Percentiles rank a stretch among this genome's conserved stretches.
These are phyloP conservation scores for Kernera saxatilis DNA, from an alignment of 345 rosid genomes.

Conservation along the genomic window DNA sequence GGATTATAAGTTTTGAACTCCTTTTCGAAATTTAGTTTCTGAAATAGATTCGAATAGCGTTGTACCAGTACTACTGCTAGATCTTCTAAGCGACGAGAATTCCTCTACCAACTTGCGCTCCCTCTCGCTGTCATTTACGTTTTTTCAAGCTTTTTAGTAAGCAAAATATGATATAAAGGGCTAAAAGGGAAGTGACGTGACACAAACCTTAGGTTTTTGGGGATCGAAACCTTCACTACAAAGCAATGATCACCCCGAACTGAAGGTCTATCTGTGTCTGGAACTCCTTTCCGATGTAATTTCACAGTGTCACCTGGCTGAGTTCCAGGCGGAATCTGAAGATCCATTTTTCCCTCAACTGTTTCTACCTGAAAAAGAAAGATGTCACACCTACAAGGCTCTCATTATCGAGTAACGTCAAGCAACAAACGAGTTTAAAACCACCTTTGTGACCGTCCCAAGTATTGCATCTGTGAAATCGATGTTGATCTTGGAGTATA, in stretches of 20 bases:
- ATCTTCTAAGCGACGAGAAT: slow-evolving; percentile 49
- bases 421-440: not conserved
- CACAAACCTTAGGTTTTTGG: slow-evolving; percentile 61
- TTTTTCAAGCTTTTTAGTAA: not conserved
- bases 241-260: slow-evolving; percentile 83
- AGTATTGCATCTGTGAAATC: slow-evolving; percentile 84
- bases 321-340: slow-evolving; percentile 67
- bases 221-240: slow-evolving; percentile 66
- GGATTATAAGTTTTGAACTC: not conserved
- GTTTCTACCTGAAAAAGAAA: slow-evolving; percentile 69
- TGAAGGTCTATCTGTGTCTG: slow-evolving; percentile 66
- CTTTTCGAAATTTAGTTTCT: not conserved
- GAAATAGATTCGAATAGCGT: not conserved
- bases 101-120: slow-evolving; percentile 66
- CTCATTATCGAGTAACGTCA: not conserved
- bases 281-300: slow-evolving; percentile 66
- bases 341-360: slow-evolving; percentile 69
- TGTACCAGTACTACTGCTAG: slow-evolving; percentile 37
- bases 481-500: slow-evolving; percentile 63
- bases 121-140: slow-evolving; percentile 42
- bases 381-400: not conserved
- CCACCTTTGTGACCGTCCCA: slow-evolving; percentile 64
- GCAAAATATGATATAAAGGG: not conserved
- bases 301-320: slow-evolving; percentile 80
- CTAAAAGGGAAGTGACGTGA: not conserved